phyloP scores from a whole-genome alignment of 805 yeast genomes.

The Saccharomyces kudriavzevii region DNA sequence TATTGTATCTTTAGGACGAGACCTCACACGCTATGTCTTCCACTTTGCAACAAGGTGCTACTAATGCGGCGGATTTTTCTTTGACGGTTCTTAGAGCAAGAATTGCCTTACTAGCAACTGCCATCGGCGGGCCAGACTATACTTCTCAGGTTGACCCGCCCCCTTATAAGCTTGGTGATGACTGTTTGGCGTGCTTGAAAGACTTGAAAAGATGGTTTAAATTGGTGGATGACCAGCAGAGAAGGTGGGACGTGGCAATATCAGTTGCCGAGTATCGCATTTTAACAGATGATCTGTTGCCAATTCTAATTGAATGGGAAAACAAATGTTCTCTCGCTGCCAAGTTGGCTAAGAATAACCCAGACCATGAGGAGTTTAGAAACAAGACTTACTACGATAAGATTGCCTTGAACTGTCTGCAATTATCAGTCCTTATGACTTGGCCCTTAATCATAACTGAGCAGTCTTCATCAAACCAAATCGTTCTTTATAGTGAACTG shows the following conservation, averaged over 20 bases:
- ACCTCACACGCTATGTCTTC: background rate
- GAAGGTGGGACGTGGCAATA: constrained; percentile 72
- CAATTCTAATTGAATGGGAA: constrained; percentile 72
- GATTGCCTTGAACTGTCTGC: constrained; percentile 64
- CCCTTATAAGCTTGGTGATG: constrained; percentile 77
- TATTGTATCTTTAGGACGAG: background rate
- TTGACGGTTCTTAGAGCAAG: constrained; percentile 48
- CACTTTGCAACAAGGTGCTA: background rate
- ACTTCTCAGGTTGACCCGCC: constrained; percentile 38
- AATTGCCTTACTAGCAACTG: constrained; percentile 73
- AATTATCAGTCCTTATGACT: constrained; percentile 72
- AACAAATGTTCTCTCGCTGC: constrained; percentile 24
- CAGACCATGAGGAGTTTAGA: constrained; percentile 19
- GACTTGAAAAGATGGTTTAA: constrained; percentile 86
- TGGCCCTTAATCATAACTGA: constrained; percentile 73
- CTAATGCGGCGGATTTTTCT: background rate
- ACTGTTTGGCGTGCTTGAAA: constrained; percentile 64
- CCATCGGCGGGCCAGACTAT: constrained; percentile 85
- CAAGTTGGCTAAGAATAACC: constrained; percentile 12
- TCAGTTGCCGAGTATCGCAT: constrained; percentile 79
- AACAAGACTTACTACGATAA: constrained; percentile 37
- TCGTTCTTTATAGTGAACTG: constrained; percentile 48
- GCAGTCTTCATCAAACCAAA: constrained; percentile 51
- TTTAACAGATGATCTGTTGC: constrained; percentile 62
- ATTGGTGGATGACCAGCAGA: constrained; percentile 66